These are phyloP conservation scores for Trichoderma harzianum DNA, from an alignment of 2,329 filamentous ascomycete genomes.

Conservation along the genomic window DNA sequence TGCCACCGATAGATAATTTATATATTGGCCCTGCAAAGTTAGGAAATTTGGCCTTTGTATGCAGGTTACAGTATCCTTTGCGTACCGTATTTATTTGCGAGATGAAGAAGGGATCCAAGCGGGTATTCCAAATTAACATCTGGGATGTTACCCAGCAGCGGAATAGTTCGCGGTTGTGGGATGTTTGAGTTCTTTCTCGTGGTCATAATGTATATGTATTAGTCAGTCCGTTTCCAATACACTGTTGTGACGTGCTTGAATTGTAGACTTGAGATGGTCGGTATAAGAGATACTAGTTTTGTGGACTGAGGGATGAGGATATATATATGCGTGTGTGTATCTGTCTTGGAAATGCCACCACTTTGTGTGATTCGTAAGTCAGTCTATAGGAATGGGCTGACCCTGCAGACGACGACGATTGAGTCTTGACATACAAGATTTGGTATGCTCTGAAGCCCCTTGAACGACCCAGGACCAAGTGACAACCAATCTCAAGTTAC, in stretches of 20 bases:
- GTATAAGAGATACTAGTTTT: neutral
- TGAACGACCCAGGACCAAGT: neutral
- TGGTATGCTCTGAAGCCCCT: neutral
- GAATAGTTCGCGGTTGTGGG: neutral
- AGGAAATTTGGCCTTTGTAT: neutral
- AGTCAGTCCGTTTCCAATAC: neutral
- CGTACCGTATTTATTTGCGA: neutral
- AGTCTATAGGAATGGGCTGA: neutral
- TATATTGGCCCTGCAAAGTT: neutral
- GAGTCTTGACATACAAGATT: neutral
- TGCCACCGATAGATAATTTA: neutral
- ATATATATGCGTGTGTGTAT: neutral
- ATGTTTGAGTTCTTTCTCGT: neutral
- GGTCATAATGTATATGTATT: neutral
- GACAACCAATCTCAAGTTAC: neutral
- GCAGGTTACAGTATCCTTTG: neutral
- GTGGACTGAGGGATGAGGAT: neutral
- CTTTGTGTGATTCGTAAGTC: neutral
- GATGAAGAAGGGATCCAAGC: neutral
- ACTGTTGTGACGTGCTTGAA: neutral
- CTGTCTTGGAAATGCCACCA: neutral
- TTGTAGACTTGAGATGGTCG: neutral
- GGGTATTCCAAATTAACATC: neutral
- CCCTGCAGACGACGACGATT: neutral
- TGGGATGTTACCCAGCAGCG: neutral